These are phyloP conservation scores for Adiantum capillusveneris DNA, from an alignment of 75 land plant species.

Conservation along the genomic window DNA sequence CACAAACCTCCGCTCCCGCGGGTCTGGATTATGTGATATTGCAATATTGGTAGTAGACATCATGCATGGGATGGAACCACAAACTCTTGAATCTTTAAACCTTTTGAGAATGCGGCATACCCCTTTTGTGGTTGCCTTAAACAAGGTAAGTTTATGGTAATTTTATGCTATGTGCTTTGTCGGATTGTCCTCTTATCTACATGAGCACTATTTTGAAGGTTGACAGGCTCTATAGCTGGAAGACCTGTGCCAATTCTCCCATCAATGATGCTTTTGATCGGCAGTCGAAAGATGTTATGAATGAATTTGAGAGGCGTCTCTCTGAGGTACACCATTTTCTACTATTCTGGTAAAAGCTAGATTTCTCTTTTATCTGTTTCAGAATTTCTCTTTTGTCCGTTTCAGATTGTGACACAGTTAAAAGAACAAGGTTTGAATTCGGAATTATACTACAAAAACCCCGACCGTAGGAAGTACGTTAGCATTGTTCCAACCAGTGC, in stretches of 20 bases:
- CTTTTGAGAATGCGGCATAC: constrained; percentile 80
- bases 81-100: constrained; percentile 89
- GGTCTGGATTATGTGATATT: constrained; percentile 97
- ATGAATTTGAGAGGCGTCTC: constrained; percentile 73
- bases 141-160: constrained; percentile 51
- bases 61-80: constrained; percentile 99
- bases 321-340: too few species aligned
- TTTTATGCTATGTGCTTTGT: not conserved
- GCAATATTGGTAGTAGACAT: constrained; percentile 96
- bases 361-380: too few species aligned
- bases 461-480: constrained; percentile 66
- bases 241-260: constrained; percentile 63
- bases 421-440: constrained; percentile 96
- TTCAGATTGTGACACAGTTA: constrained; percentile 69
- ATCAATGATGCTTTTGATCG: constrained; percentile 56
- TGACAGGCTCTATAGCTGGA: constrained; percentile 94
- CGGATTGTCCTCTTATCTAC: not conserved
- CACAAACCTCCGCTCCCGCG: constrained; percentile 86
- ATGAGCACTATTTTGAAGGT: constrained; percentile 61
- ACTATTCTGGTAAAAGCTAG: too few species aligned
- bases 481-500: constrained; percentile 98
- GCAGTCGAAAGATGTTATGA: constrained; percentile 67
- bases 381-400: too few species aligned
- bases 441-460: constrained; percentile 83
- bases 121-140: constrained; percentile 91